Evolutionary conservation across 2,329 filamentous ascomycete genomes (phyloP), one percentile per base, ranked within the genome.

Genomic region (Epichloe elymi): DNA sequence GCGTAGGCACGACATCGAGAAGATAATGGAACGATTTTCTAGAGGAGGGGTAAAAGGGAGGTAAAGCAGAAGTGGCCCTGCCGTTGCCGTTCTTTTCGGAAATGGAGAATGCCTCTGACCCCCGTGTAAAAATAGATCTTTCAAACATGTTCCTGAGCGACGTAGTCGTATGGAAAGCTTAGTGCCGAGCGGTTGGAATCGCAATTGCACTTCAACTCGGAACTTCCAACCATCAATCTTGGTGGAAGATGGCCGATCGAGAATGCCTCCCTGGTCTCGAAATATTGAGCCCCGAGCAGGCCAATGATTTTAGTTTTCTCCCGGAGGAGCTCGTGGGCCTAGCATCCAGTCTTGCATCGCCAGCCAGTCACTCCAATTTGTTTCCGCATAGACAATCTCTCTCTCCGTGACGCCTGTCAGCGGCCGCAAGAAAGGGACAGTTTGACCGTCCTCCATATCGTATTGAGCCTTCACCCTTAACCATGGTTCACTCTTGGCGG

Each of bases 261-360:
- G 19, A 19, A 10, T 5, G 26, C 3, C n/a, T 7, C 10, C 10
- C 11, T 35, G 11, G 4, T 17, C 11, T 2, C 23, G 10, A n/a
- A 6, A 39, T 38, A 14, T 38, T 38, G 40, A 42, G 19, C 15
- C 41, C 30, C 41, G 12, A 39, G 33, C 19, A 20, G 40, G 2
- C 19, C 10, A 30, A 39, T 19, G n/a, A 10, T 20, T 26, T 26
- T 12, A 45, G 35, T 56, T 57, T 26, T 60, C 59, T n/a, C 61
- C 56, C 3, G 52, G 51, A 35, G 85, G 86, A 35, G 84, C 83
- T 54, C 87, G 73, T 1, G 87, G 86, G 2, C 90, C 90, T n/a
- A 96, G 73, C 89, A 95, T 95, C 91, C 91, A 97, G 66, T 96
- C 91, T 67, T 95, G 88, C 88, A 96, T 94, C 12, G 88, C 88